These are phyloP conservation scores for Digitaria exilis DNA, from an alignment of 202 grass and related monocot genomes.

Conservation along the genomic window DNA sequence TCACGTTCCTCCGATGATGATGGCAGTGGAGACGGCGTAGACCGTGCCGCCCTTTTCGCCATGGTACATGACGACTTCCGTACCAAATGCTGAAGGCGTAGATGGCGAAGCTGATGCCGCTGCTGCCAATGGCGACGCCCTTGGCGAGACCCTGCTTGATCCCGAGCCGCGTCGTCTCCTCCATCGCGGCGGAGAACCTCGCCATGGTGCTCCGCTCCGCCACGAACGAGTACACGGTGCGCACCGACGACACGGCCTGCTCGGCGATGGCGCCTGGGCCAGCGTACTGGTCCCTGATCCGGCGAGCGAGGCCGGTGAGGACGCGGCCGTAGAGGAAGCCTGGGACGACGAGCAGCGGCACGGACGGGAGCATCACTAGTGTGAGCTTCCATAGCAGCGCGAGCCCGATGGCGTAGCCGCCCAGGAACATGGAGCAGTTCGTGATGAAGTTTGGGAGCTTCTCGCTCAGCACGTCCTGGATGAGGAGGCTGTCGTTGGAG, in stretches of 20 bases:
- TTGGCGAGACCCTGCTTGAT: no score
- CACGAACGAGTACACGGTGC: no score
- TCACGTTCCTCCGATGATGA: conserved; percentile 72
- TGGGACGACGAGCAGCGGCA: no score
- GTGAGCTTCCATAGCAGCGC: conserved; percentile 59
- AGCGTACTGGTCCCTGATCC: no score
- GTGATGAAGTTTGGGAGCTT: conserved; percentile 87
- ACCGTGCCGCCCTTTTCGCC: conserved; percentile 69
- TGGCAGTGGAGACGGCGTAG: conserved; percentile 59
- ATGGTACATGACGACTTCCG: conserved; percentile 86
- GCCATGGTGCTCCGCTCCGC: no score
- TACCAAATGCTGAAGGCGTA: conserved; percentile 73
- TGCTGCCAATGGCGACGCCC: no score
- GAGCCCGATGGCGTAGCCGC: conserved; percentile 67
- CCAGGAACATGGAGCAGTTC: conserved; percentile 57
- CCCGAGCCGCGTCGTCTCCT: no score
- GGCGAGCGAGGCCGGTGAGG: no score
- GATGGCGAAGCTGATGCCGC: conserved; percentile 72
- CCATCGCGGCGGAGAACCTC: no score
- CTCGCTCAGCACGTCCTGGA: conserved; percentile 81
- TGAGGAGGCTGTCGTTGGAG: conserved; percentile 70
- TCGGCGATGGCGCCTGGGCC: no score
- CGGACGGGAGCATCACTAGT: conserved; percentile 58
- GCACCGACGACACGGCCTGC: no score
- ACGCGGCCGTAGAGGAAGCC: no score